Conservation (phyloP, 1,284 basidiomycete species). For the Stygiomarasmius scandens region DNA sequence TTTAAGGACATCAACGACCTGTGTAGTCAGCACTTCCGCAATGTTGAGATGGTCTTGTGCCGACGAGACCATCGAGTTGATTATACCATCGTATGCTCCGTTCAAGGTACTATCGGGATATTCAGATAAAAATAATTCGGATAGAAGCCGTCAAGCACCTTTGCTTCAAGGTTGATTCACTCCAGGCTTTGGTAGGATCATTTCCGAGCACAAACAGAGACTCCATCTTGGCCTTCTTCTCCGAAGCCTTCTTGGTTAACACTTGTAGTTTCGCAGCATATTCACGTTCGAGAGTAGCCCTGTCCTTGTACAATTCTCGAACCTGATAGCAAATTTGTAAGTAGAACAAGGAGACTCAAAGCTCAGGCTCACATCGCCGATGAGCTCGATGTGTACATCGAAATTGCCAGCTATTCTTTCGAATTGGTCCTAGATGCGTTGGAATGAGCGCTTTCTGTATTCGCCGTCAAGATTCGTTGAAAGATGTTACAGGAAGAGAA, state of each 20-base stretch:
- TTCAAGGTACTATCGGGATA: conserved; percentile 59
- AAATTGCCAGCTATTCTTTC: conserved; percentile 54
- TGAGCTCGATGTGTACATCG: conserved; percentile 64
- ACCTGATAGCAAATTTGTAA: conserved; percentile 43
- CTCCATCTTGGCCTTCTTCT: conserved; percentile 68
- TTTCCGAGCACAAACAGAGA: conserved; percentile 60
- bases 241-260: conserved; percentile 65
- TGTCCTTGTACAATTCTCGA: conserved; percentile 70
- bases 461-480: conserved; percentile 13
- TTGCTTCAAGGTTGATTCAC: conserved; percentile 51
- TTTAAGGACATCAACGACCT: conserved; percentile 69
- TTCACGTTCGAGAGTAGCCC: conserved; percentile 71
- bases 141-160: conserved; percentile 45
- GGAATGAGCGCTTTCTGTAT: conserved; percentile 5
- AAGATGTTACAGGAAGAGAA: conserved; percentile 47
- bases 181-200: conserved; percentile 66
- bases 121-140: conserved; percentile 1
- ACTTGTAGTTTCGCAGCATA: conserved; percentile 71
- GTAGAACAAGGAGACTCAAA: not conserved
- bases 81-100: conserved; percentile 65
- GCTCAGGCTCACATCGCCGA: conserved; percentile 56
- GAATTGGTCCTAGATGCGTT: conserved; percentile 53
- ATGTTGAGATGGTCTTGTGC: conserved; percentile 72
- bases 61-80: conserved; percentile 58
- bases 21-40: conserved; percentile 60